Percentiles rank a stretch among this genome's conserved stretches.
phyloP scores from a whole-genome alignment of 2,329 filamentous ascomycete genomes.

The Talaromyces rugulosus region DNA sequence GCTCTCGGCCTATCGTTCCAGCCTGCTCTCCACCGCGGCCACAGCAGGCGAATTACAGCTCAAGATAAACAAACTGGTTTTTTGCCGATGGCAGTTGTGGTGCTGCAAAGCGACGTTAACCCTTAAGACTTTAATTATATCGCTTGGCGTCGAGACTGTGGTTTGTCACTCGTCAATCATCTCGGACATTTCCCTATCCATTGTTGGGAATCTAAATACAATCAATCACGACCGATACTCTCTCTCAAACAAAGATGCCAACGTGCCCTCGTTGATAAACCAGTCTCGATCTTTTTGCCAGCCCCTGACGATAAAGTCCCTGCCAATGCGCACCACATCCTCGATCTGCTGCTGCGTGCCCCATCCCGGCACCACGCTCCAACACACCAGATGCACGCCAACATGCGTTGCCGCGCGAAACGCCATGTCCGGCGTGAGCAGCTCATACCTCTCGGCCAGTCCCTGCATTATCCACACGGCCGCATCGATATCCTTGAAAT shows the following conservation, averaged over 20 bases:
- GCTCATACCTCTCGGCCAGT: background rate
- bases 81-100: too few species aligned
- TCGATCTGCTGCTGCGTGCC: background rate
- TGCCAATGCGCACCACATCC: slow-evolving; percentile 5
- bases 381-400: slow-evolving; percentile 12
- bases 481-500: slow-evolving; percentile 4
- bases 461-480: slow-evolving; percentile 7
- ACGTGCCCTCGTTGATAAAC: slow-evolving; percentile 1
- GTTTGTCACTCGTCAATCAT: too few species aligned
- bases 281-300: slow-evolving; percentile 9
- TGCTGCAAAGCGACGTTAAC: too few species aligned
- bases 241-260: slow-evolving; percentile 1
- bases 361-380: slow-evolving; percentile 8
- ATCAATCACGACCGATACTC: background rate
- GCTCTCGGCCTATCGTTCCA: too few species aligned
- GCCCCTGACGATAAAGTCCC: slow-evolving; percentile 4
- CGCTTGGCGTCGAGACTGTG: too few species aligned
- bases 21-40: too few species aligned
- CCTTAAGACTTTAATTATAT: too few species aligned
- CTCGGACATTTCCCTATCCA: background rate
- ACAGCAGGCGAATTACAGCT: too few species aligned
- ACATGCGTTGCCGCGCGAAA: slow-evolving; percentile 7
- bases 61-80: too few species aligned
- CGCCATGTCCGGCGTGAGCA: background rate
- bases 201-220: background rate